Base-by-base conservation (phyloP, 2,329 filamentous ascomycete species). In the Cladosporium sp. region DNA sequence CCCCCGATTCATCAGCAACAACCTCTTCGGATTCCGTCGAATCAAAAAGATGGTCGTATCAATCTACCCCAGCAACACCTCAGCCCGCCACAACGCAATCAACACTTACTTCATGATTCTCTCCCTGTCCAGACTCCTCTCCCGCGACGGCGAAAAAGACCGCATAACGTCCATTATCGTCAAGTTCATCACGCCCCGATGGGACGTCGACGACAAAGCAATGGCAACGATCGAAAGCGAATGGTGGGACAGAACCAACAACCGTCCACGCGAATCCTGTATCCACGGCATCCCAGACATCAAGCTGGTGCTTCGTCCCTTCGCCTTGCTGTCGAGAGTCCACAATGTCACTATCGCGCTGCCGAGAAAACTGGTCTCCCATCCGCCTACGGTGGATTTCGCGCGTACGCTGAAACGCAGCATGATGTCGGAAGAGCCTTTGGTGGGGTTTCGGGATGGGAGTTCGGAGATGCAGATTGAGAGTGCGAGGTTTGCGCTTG, bases 61-160 rank as follows among this genome's bases (percentile, higher is more conserved):
- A 13, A 61, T 66, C 45, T 57, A 55, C 35, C 61, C 59, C 8
- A 35, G 55, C 2, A 39, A 41, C 11, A 40, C 30, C 7, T 41
- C 49, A 12, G 50, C 50, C 18, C 55, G 55, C n/a, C 57, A 59
- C 35, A 53, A 54, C 2, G 43, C 56, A 2, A 51, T 64, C 46
- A 60, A 61, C 51, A 64, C 62, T 1, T 63, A 60, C 53, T 64
- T 57, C 57, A 64, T 63, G 57, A 50, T 54, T 15, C 53, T 55
- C 7, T 59, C 61, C 9, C 54, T 66, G 4, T 54, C 51, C 39
- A 53, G 51, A 9, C 52, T 64, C 11, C 55, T 66, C 7, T 48
- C 59, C n/a, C 52, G 56, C 8, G 41, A 51, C 12, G 39, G 39
- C 22, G 55, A 57, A 12, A 40, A 47, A 32, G 49, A 61, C 22